phyloP scores from a whole-genome alignment of 768 basidiomycete species.

The Serendipita vermifera region DNA sequence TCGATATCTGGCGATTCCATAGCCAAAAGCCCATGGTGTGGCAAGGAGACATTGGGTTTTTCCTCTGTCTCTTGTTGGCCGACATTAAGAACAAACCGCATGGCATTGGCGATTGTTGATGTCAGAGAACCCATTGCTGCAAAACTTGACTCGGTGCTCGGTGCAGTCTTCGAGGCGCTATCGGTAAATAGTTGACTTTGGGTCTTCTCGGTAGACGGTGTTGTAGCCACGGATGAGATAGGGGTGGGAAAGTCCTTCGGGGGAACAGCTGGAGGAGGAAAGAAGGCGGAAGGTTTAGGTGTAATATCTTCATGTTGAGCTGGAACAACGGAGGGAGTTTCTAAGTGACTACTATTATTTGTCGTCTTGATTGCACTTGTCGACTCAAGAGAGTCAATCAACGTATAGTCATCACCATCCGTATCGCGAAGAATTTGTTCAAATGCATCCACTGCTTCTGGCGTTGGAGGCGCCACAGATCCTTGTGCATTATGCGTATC shows the following conservation, averaged over 20 bases:
- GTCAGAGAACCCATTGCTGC: slow-evolving; percentile 29
- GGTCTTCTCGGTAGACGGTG: slow-evolving; percentile 1
- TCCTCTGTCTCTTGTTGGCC: slow-evolving; percentile 25
- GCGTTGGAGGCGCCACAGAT: slow-evolving; percentile 19
- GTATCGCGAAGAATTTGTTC: neutral
- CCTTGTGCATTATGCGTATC: slow-evolving; percentile 14
- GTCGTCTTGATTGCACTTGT: slow-evolving; percentile 7
- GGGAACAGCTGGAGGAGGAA: slow-evolving; percentile 1
- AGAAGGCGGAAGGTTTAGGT: neutral
- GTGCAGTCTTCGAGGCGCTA: neutral
- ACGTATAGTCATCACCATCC: neutral
- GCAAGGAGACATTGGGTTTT: slow-evolving; percentile 21
- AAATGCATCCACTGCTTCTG: slow-evolving; percentile 16
- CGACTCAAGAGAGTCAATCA: slow-evolving; percentile 22
- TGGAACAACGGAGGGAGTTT: neutral
- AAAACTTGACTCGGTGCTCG: neutral
- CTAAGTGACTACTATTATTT: neutral
- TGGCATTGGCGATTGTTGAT: slow-evolving; percentile 41
- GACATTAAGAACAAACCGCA: slow-evolving; percentile 42
- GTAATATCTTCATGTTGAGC: neutral
- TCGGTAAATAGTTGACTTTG: neutral
- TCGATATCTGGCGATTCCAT: slow-evolving; percentile 35
- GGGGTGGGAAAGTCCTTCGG: slow-evolving; percentile 11
- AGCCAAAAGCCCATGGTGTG: slow-evolving; percentile 38
- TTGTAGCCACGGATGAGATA: neutral